Evolutionary conservation across 202 grass and related monocot species (phyloP).

Genomic region (Carex sylvatica): DNA sequence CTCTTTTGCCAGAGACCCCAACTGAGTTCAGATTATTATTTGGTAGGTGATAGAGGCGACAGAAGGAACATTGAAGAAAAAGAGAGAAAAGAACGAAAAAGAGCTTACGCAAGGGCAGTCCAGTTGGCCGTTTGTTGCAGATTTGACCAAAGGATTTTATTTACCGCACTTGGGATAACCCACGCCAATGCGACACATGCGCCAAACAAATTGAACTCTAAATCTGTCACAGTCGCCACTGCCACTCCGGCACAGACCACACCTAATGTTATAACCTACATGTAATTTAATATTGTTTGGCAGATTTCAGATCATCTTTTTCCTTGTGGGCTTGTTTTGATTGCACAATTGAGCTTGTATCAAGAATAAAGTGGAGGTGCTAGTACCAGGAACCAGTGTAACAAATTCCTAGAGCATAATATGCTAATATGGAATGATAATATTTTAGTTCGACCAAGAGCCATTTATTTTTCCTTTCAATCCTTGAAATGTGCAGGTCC

Average conservation of each 20-base stretch:
- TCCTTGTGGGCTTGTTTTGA: neutral
- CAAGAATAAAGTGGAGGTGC: neutral
- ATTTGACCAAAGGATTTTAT: conserved; percentile 96
- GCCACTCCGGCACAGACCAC: conserved; percentile 79
- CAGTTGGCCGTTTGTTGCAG: conserved; percentile 90
- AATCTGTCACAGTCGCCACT: conserved; percentile 87
- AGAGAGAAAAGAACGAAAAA: conserved; percentile 3
- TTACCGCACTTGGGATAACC: conserved; percentile 91
- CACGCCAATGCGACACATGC: conserved; percentile 89
- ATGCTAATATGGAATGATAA: neutral
- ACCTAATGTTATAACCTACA: conserved; percentile 63
- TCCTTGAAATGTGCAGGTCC: neutral
- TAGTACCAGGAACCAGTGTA: neutral
- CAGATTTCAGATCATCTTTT: neutral
- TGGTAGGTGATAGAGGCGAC: conserved; percentile 28
- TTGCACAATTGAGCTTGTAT: neutral
- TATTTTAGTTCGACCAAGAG: neutral
- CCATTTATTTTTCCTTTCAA: neutral
- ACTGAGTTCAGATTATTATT: neutral
- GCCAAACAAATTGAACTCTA: conserved; percentile 94
- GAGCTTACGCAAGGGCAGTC: conserved; percentile 95
- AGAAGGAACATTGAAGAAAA: conserved; percentile 21
- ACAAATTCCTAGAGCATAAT: neutral
- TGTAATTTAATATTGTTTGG: conserved; percentile 2
- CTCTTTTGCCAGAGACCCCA: neutral